phyloP scores from a whole-genome alignment of 495 filamentous ascomycete genomes.

The Penicillium antarcticum region DNA sequence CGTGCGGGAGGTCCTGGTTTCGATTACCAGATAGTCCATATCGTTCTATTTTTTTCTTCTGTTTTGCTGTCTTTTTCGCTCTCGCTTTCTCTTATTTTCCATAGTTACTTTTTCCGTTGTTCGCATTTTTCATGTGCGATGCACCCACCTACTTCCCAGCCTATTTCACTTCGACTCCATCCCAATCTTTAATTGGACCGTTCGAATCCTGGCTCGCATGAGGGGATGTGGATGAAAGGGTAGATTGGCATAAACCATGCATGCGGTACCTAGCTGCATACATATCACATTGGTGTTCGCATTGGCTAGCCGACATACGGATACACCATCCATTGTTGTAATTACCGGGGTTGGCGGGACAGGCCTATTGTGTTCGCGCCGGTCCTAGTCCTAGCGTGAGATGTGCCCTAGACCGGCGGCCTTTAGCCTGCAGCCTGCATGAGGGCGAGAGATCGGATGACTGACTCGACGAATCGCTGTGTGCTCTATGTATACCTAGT shows the following conservation, averaged over 20 bases:
- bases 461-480: neutral
- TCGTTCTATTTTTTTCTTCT: neutral
- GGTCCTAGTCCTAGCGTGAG: neutral
- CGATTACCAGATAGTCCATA: constrained; percentile 24
- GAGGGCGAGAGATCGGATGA: neutral
- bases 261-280: neutral
- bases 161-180: neutral
- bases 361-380: neutral
- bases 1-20: constrained; percentile 22
- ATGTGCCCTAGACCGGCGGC: neutral
- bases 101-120: neutral
- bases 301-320: neutral
- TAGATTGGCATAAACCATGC: neutral
- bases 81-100: neutral
- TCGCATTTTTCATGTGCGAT: neutral
- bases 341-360: neutral
- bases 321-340: neutral
- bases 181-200: neutral
- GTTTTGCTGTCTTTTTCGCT: neutral
- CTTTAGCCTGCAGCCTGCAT: constrained; percentile 1
- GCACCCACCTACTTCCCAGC: neutral
- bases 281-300: neutral
- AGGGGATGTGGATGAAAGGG: neutral
- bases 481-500: neutral
- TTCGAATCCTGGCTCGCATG: neutral